Evolutionary conservation across 768 basidiomycete species (phyloP).

Genomic region (Tulasnella calospora): DNA sequence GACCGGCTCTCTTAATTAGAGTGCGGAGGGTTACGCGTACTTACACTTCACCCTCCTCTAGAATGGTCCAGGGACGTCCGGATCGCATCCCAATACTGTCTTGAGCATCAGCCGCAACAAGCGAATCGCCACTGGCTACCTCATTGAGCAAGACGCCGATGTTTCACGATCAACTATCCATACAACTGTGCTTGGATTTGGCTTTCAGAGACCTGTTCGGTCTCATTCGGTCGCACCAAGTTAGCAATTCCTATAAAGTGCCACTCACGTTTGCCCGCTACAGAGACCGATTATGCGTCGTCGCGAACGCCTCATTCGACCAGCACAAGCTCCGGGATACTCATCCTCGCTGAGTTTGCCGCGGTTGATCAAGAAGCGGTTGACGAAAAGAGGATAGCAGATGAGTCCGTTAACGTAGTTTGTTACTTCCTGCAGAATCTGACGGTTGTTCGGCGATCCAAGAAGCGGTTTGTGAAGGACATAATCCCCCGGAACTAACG

Average conservation of each 20-base stretch:
- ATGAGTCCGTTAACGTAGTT: constrained; percentile 61
- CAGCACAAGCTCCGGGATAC: constrained; percentile 89
- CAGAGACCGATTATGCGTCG: constrained; percentile 88
- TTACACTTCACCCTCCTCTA: too few relatives aligned
- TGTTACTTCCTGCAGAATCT: background rate
- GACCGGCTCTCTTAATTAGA: too few relatives aligned
- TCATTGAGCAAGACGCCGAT: constrained; percentile 68
- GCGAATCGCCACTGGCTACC: constrained; percentile 38
- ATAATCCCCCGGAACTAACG: background rate
- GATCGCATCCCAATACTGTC: too few relatives aligned
- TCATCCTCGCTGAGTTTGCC: constrained; percentile 82
- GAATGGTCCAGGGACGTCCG: too few relatives aligned
- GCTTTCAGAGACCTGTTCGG: constrained; percentile 89
- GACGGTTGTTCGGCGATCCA: constrained; percentile 31
- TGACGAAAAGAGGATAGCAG: constrained; percentile 89
- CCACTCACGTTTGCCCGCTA: background rate
- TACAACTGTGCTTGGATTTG: constrained; percentile 92
- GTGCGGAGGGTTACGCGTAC: too few relatives aligned
- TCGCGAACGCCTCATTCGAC: constrained; percentile 85
- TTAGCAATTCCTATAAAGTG: background rate
- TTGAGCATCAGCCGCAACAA: too few relatives aligned
- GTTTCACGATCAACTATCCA: constrained; percentile 95
- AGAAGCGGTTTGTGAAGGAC: constrained; percentile 60
- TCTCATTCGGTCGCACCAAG: constrained; percentile 65
- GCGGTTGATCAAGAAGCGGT: constrained; percentile 63